A percentile compares a stretch with the other conserved stretches of the same genome.
These are phyloP conservation scores for Claviceps pazoutovae DNA, from an alignment of 2,329 filamentous ascomycete genomes.

Conservation along the genomic window DNA sequence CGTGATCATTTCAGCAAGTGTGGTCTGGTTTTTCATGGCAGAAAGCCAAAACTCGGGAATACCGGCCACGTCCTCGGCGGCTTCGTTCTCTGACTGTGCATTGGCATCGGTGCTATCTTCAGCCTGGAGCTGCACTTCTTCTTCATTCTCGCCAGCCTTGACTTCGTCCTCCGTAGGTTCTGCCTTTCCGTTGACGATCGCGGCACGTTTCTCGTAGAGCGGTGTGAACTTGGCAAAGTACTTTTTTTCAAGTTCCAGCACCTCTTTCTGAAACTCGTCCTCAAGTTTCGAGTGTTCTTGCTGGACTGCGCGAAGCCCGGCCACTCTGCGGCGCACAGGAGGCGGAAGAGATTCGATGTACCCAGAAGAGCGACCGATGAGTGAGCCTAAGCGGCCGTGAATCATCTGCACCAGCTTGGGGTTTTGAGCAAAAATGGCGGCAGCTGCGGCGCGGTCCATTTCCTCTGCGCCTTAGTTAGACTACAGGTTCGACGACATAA, in stretches of 20 bases:
- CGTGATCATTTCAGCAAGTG: conserved; percentile 95
- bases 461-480: conserved; percentile 50
- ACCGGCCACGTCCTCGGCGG: conserved; percentile 48
- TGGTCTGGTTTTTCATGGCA: conserved; percentile 98
- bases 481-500: neutral
- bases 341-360: conserved; percentile 93
- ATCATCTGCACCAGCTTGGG: conserved; percentile 94
- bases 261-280: conserved; percentile 96
- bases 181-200: conserved; percentile 73
- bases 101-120: conserved; percentile 42
- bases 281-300: conserved; percentile 98
- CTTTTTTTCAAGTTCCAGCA: conserved; percentile 96
- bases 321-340: conserved; percentile 81
- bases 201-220: conserved; percentile 85
- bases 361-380: conserved; percentile 89
- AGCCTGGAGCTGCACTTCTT: conserved; percentile 60
- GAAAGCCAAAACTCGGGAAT: conserved; percentile 99
- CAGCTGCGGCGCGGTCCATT: conserved; percentile 71
- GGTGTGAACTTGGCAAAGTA: conserved; percentile 98
- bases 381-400: conserved; percentile 83
- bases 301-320: conserved; percentile 93
- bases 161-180: conserved; percentile 86
- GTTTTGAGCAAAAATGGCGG: conserved; percentile 90
- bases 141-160: conserved; percentile 68
- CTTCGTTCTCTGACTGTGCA: conserved; percentile 42